Percentiles rank a stretch among this genome's conserved stretches.
Conservation (phyloP, 2,329 filamentous ascomycete genomes). For the Fusarium longipes region DNA sequence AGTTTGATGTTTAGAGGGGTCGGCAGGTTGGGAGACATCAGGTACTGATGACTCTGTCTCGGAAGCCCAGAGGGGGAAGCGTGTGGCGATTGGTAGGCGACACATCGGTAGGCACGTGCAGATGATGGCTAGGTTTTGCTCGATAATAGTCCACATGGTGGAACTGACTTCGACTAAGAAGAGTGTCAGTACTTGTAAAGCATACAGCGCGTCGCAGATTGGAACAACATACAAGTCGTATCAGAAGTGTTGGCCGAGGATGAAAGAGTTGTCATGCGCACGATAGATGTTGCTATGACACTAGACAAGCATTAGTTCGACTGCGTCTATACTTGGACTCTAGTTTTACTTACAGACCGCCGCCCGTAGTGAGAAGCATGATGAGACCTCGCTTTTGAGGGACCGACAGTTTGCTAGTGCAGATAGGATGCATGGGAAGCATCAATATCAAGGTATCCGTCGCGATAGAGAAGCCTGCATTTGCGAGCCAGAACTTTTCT, state of each 20-base stretch:
- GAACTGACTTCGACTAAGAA: slow-evolving; percentile 50
- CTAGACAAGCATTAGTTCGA: slow-evolving; percentile 26
- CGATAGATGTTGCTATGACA: slow-evolving; percentile 56
- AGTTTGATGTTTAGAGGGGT: slow-evolving; percentile 16
- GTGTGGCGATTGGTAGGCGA: slow-evolving; percentile 52
- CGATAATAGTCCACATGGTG: slow-evolving; percentile 55
- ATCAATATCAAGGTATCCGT: slow-evolving; percentile 60
- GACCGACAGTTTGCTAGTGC: slow-evolving; percentile 56
- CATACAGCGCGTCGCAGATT: background rate
- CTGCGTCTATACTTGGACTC: background rate
- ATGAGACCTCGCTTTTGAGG: slow-evolving; percentile 56
- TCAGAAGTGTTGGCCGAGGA: slow-evolving; percentile 55
- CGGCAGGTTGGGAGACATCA: background rate
- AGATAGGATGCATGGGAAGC: slow-evolving; percentile 60
- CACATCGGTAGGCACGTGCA: slow-evolving; percentile 56
- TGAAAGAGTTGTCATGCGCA: slow-evolving; percentile 55
- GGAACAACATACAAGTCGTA: slow-evolving; percentile 48
- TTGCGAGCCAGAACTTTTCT: slow-evolving; percentile 61
- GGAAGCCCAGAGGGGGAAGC: slow-evolving; percentile 52
- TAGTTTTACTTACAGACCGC: slow-evolving; percentile 54
- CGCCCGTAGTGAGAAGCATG: slow-evolving; percentile 57
- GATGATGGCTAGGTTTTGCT: slow-evolving; percentile 55
- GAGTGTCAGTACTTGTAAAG: background rate
- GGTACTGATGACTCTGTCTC: slow-evolving; percentile 22
- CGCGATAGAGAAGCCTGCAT: slow-evolving; percentile 59